A percentile compares a stretch with the other conserved stretches of the same genome.
phyloP scores from a whole-genome alignment of 2,329 filamentous ascomycete species.

The Epichloe amarillans region DNA sequence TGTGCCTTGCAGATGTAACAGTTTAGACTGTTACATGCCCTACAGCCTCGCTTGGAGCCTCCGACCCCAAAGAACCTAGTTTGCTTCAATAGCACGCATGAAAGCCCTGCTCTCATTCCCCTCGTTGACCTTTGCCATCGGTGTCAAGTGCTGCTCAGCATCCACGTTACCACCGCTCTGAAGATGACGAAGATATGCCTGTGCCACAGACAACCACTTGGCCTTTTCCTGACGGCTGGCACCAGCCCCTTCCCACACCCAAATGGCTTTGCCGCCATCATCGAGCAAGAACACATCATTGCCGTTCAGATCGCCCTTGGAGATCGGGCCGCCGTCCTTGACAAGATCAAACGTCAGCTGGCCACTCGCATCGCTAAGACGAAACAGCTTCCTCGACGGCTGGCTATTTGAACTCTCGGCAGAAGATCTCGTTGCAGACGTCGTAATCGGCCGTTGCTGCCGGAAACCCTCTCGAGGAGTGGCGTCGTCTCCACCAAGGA shows the following conservation, averaged over 20 bases:
- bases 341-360: slow-evolving; percentile 42
- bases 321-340: slow-evolving; percentile 37
- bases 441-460: slow-evolving; percentile 26
- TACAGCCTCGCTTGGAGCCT: too few species aligned
- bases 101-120: slow-evolving; percentile 43
- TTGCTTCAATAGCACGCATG: slow-evolving; percentile 27
- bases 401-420: not conserved
- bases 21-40: too few species aligned
- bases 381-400: slow-evolving; percentile 36
- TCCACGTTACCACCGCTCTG: slow-evolving; percentile 12
- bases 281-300: slow-evolving; percentile 50
- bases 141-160: slow-evolving; percentile 28
- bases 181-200: slow-evolving; percentile 37
- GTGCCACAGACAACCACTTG: slow-evolving; percentile 46
- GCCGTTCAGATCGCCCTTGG: slow-evolving; percentile 36
- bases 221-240: slow-evolving; percentile 47
- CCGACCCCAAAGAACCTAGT: not conserved
- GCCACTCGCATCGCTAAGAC: slow-evolving; percentile 49
- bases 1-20: too few species aligned
- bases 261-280: slow-evolving; percentile 42
- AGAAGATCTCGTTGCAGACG: not conserved
- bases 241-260: slow-evolving; percentile 51
- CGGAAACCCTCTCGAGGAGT: slow-evolving; percentile 26
- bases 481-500: slow-evolving; percentile 36
- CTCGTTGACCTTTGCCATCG: slow-evolving; percentile 43